Conservation (phyloP, 176 grass and related monocot genomes). For the Bothriochloa decipiens region DNA sequence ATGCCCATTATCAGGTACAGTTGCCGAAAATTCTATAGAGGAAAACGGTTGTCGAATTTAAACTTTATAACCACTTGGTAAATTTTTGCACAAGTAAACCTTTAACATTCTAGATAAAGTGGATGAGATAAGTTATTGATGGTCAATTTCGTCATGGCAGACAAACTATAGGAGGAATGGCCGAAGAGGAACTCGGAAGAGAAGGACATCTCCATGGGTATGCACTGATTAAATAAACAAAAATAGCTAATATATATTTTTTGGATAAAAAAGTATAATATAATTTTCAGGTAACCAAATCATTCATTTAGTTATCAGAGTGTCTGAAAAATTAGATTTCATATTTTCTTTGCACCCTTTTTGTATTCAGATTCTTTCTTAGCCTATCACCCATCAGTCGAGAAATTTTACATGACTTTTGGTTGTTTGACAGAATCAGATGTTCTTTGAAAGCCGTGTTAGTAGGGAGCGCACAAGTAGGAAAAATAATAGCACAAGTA, state of each 20-base stretch:
- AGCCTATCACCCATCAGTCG: neutral
- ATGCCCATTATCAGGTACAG: constrained; percentile 8
- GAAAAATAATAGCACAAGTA: constrained; percentile 15
- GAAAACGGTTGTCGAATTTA: neutral
- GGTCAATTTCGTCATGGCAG: neutral
- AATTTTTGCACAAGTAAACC: neutral
- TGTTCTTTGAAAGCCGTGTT: neutral
- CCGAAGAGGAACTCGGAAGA: neutral
- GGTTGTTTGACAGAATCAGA: neutral
- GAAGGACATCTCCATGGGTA: constrained; percentile 23
- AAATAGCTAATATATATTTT: neutral
- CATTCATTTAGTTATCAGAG: neutral
- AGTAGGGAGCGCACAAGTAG: neutral
- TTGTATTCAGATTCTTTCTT: neutral
- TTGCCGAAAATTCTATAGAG: neutral
- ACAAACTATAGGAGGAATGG: neutral
- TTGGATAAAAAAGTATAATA: neutral
- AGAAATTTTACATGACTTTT: neutral
- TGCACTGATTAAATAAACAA: neutral
- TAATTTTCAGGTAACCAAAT: neutral
- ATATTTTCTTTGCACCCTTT: neutral
- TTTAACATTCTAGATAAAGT: neutral
- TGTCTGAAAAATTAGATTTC: neutral
- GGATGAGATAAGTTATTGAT: neutral
- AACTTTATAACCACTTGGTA: neutral